Conservation (phyloP, 768 basidiomycete genomes). For the Rhodosporidiobolus sp. region DNA sequence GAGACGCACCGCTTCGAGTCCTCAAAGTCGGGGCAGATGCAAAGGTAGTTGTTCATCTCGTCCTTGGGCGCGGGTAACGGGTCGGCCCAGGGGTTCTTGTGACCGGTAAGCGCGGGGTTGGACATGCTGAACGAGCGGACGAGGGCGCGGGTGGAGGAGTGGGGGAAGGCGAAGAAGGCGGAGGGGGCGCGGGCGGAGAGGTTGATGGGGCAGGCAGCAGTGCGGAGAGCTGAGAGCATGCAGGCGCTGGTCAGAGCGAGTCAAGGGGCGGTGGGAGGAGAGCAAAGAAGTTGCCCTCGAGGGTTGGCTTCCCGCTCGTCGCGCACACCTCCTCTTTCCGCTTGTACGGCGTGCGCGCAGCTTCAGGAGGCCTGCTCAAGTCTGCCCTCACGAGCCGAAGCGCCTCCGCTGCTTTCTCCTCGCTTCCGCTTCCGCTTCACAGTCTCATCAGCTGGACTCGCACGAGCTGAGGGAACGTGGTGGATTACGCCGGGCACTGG, state of each 20-base stretch:
- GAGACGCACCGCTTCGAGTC: slow-evolving; percentile 22
- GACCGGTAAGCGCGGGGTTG: background rate
- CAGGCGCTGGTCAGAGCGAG: background rate
- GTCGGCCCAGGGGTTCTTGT: slow-evolving; percentile 20
- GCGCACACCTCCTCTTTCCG: too few species aligned
- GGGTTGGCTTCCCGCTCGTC: background rate
- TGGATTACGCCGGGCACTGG: too few species aligned
- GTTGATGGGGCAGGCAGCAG: background rate
- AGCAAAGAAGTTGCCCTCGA: background rate
- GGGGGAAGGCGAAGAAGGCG: background rate
- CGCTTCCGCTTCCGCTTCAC: too few species aligned
- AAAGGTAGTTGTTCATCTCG: slow-evolving; percentile 22
- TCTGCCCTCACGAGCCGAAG: too few species aligned
- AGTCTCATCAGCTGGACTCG: too few species aligned
- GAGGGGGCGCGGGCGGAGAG: background rate
- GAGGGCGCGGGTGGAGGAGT: background rate
- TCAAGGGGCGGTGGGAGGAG: background rate
- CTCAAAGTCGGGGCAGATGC: slow-evolving; percentile 14
- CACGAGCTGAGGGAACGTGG: too few species aligned
- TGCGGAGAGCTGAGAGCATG: background rate
- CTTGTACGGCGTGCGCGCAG: too few species aligned
- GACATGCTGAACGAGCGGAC: slow-evolving; percentile 14
- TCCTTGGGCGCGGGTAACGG: slow-evolving; percentile 12
- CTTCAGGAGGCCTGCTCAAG: too few species aligned
- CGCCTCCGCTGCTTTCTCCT: too few species aligned